A percentile compares a stretch with the other conserved stretches of the same genome.
Conservation (phyloP, 1,139 yeast species). For the Lizanozyma gosingica region DNA sequence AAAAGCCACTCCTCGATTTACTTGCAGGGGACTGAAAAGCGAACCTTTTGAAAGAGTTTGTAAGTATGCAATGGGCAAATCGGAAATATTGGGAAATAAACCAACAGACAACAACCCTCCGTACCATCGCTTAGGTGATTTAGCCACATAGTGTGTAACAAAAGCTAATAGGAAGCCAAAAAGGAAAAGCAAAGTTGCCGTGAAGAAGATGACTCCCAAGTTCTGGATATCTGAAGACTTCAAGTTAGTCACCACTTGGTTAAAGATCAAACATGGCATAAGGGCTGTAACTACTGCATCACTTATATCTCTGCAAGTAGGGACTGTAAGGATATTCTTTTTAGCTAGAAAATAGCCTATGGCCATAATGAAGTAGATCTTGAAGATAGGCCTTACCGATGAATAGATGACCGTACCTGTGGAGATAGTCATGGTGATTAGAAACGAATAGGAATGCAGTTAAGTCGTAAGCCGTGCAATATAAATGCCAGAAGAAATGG, state of each 20-base stretch:
- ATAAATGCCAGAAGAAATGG: no score
- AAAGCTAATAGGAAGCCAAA: conserved; percentile 30
- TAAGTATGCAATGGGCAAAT: conserved; percentile 81
- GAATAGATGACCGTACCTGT: conserved; percentile 70
- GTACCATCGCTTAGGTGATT: conserved; percentile 63
- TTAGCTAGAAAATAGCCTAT: conserved; percentile 64
- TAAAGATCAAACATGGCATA: conserved; percentile 72
- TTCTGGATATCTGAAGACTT: conserved; percentile 65
- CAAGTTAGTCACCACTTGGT: conserved; percentile 63
- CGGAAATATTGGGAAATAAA: conserved; percentile 64
- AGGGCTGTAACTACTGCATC: conserved; percentile 63
- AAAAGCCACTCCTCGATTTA: conserved; percentile 77
- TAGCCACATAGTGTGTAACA: conserved; percentile 24
- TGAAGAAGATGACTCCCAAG: conserved; percentile 63
- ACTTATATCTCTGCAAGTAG: conserved; percentile 67
- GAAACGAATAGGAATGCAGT: neutral
- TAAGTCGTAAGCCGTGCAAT: no score
- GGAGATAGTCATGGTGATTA: conserved; percentile 15
- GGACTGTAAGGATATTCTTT: conserved; percentile 58
- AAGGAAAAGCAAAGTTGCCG: conserved; percentile 36
- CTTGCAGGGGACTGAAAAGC: conserved; percentile 48
- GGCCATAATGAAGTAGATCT: conserved; percentile 68
- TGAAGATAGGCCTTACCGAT: conserved; percentile 79
- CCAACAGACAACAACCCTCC: conserved; percentile 69
- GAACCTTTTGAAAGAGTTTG: conserved; percentile 70